Evolutionary conservation across 768 basidiomycete genomes (phyloP), one percentile per base, ranked within the genome.

Genomic region (Sutorius australiensis): DNA sequence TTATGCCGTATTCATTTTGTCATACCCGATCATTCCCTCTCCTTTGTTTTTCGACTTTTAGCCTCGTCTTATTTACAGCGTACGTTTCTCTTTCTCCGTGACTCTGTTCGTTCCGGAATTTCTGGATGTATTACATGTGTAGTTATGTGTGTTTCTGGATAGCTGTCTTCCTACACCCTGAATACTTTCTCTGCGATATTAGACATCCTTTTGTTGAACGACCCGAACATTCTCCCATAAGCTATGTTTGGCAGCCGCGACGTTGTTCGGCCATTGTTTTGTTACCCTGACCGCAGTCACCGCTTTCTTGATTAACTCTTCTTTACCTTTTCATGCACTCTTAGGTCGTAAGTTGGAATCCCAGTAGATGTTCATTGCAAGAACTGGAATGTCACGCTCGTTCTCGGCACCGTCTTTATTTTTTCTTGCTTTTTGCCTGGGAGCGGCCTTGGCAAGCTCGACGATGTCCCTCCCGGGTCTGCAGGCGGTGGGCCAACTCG

Each of bases 81-180:
- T 65, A 55, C 56, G 48, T 33, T 61, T 53, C 44, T 46, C 34
- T 4, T 24, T 34, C 50, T 48, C 33, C 62, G 66, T 62, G 56
- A 59, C 53, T 56, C 46, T 61, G 59, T 69, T 62, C 61, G 63
- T 67, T 59, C 66, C 48, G 63, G 65, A 62, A 61, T 51, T 53
- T 53, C 56, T 64, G 68, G 65, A 70, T 70, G 68, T 70, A 70
- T 69, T 60, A 69, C 60, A 49, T 49, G 54, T 69, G 66, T 72
- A 70, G 67, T 70, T 72, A 63, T 69, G 68, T 66, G 53, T 69
- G 64, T 71, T 60, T 65, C 67, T 63, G 68, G 64, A 70, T 65
- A 65, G 61, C 61, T 72, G 70, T 70, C 54, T 61, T 62, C 59
- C 64, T 70, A 66, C 46, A 41, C 30, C 53, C 40, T 12, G 48